Evolutionary conservation across 2,329 filamentous ascomycete species (phyloP), one percentile per base, ranked within the genome.

Genomic region (Akanthomyces uredinophilus): DNA sequence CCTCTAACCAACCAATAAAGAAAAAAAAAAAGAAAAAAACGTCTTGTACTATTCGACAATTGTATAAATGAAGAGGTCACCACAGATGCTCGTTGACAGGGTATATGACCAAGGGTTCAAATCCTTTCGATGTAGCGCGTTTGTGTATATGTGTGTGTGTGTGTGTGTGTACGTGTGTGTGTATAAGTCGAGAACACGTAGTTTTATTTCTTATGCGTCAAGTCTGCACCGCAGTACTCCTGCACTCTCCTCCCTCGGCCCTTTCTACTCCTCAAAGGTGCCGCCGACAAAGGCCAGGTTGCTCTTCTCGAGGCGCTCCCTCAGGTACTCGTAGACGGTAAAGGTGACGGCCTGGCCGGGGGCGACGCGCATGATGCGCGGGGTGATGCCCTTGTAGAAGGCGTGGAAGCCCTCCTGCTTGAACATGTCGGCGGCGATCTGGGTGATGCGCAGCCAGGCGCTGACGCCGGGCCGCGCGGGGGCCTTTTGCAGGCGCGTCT

Each of bases 371-470:
- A 98, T 98, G 68, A 99, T 90, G 70, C 95, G 86, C 7, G 95
- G 95, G 52, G 95, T 99, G 77, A 99, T 99, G 70, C 95, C 95
- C 84, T 98, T 98, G 83, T 96, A 99, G 79, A 99, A 99, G 53
- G 95, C 95, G 70, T 92, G 88, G 68, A 94, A 82, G 41, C 95
- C 95, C 78, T 99, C 95, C 79, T 96, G 91, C 87, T 87, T 90
- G 79, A 93, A 93, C 91, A 94, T 95, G 66, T 93, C 89, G 61
- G 78, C 83, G 57, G 91, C 87, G 69, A 99, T 99, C 46, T 78
- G 74, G 35, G 84, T 81, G 69, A 99, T 97, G 64, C 95, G 83
- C 63, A 85, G 83, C 68, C 96, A 76, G 14, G 95, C 94, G 52
- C 87, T 90, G 71, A 93, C 89, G 18, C 94, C 93, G 5, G 87